A percentile compares a stretch with the other conserved stretches of the same genome.
phyloP scores from a whole-genome alignment of 768 basidiomycete genomes.

The Leucogyrophana mollusca region DNA sequence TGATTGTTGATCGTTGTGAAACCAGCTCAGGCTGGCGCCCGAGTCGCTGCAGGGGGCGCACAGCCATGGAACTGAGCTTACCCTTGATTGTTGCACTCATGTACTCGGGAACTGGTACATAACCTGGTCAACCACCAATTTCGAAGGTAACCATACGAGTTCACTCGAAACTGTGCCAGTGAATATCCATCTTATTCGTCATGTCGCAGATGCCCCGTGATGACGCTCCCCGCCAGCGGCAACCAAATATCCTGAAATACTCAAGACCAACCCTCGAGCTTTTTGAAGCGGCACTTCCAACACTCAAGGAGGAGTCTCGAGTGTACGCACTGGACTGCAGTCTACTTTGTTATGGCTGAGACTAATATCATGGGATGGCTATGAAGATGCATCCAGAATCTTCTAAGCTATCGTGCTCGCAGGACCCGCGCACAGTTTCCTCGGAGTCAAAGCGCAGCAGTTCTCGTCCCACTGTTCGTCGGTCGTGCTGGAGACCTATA shows the following conservation, averaged over 20 bases:
- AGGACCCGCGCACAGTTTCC: constrained; percentile 43
- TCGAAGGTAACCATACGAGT: background rate
- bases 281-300: constrained; percentile 11
- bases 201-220: constrained; percentile 10
- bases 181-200: background rate
- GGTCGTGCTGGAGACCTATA: constrained; percentile 83
- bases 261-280: constrained; percentile 8
- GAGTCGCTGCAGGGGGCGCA: background rate
- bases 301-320: constrained; percentile 20
- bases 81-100: background rate
- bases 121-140: background rate
- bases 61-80: background rate
- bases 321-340: constrained; percentile 7
- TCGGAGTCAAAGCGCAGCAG: constrained; percentile 63
- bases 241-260: constrained; percentile 17
- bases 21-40: too few species aligned
- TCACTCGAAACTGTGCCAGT: background rate
- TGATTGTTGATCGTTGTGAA: too few species aligned
- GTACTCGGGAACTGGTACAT: background rate
- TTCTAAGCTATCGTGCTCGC: constrained; percentile 24
- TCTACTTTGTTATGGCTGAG: background rate
- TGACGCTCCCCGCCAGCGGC: background rate
- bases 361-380: background rate
- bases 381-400: constrained; percentile 22
- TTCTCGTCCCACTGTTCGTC: constrained; percentile 82